Conservation (phyloP, 1,284 basidiomycete genomes). For the Marasmius tenuissimus region DNA sequence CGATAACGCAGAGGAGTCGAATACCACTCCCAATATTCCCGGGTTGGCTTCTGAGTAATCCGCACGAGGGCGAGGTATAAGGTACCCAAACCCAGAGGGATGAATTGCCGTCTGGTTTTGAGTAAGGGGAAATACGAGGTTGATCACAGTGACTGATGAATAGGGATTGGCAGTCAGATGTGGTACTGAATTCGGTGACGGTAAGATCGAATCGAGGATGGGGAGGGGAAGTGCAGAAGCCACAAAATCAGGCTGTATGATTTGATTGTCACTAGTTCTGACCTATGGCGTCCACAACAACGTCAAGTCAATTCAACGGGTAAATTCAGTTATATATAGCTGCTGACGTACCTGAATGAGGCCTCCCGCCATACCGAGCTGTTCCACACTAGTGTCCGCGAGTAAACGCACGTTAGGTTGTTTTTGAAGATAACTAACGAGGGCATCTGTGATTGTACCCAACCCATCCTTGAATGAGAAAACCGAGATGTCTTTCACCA, state of each 20-base stretch:
- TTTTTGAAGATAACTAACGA: constrained; percentile 49
- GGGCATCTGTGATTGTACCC: constrained; percentile 59
- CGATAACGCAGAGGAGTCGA: constrained; percentile 77
- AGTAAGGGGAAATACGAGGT: constrained; percentile 68
- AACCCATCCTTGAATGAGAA: constrained; percentile 84
- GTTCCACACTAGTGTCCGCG: constrained; percentile 38
- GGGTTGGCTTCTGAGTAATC: constrained; percentile 44
- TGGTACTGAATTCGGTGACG: constrained; percentile 37
- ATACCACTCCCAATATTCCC: constrained; percentile 79
- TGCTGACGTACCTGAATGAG: constrained; percentile 41
- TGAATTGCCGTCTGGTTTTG: constrained; percentile 48
- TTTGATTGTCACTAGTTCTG: constrained; percentile 35
- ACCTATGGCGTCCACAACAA: constrained; percentile 33
- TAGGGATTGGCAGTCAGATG: constrained; percentile 56
- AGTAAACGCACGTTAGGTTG: constrained; percentile 62
- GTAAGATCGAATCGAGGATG: constrained; percentile 55
- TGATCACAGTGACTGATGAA: constrained; percentile 71
- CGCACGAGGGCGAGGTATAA: constrained; percentile 74
- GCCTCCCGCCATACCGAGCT: constrained; percentile 35
- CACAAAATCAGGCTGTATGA: constrained; percentile 51
- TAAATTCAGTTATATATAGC: not conserved
- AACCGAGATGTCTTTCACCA: constrained; percentile 66
- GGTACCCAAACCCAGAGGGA: constrained; percentile 90
- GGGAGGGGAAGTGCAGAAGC: constrained; percentile 75
- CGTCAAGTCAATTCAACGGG: too few species aligned